Evolutionary conservation across 495 filamentous ascomycete genomes (phyloP).

Genomic region (Durotheca rogersii): DNA sequence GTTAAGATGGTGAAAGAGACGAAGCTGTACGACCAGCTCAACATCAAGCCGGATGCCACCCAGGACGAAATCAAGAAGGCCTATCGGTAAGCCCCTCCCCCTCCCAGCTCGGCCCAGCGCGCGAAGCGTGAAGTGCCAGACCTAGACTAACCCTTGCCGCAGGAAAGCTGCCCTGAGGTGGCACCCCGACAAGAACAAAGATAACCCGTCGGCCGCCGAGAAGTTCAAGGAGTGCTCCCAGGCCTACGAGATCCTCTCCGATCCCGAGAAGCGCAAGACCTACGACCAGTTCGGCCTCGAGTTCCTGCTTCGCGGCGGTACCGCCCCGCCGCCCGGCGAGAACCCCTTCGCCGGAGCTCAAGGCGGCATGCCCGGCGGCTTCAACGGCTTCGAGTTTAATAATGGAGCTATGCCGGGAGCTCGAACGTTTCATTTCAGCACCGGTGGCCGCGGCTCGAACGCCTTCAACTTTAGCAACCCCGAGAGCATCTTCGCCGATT

Average conservation of each 20-base stretch:
- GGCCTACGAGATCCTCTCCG: conserved; percentile 95
- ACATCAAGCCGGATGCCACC: conserved; percentile 72
- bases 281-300: conserved; percentile 96
- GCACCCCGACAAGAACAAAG: conserved; percentile 97
- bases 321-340: conserved; percentile 63
- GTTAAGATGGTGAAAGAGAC: conserved; percentile 81
- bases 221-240: conserved; percentile 96
- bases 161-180: conserved; percentile 88
- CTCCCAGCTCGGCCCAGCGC: no score
- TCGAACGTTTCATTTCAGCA: conserved; percentile 75
- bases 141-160: conserved; percentile 27
- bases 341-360: conserved; percentile 53
- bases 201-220: conserved; percentile 77
- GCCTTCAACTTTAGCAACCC: conserved; percentile 81
- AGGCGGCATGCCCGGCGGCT: conserved; percentile 46
- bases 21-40: conserved; percentile 78
- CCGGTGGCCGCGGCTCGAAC: conserved; percentile 48
- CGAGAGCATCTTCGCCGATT: conserved; percentile 80
- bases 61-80: conserved; percentile 98
- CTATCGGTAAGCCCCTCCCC: conserved; percentile 65
- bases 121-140: no score
- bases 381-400: conserved; percentile 57
- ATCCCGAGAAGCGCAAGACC: conserved; percentile 93
- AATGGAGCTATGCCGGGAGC: conserved; percentile 42
- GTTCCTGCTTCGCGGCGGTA: conserved; percentile 82